phyloP scores from a whole-genome alignment of 1,139 yeast genomes.

The Kodamaea suecica region DNA sequence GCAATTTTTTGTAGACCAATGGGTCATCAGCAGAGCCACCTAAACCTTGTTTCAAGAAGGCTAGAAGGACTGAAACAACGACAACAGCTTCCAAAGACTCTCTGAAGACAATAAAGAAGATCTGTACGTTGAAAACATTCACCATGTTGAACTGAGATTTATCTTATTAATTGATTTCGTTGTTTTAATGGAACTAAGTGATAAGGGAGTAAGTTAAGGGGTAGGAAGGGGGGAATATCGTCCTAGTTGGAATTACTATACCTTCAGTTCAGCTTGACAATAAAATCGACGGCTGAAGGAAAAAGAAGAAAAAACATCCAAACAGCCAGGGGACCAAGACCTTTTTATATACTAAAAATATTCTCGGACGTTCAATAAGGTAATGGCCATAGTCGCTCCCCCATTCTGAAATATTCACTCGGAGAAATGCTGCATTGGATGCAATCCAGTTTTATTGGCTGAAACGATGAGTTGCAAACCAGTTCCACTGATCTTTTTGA shows the following conservation, averaged over 20 bases:
- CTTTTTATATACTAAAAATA: neutral
- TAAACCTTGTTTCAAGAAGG: slow-evolving; percentile 84
- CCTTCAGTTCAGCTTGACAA: neutral
- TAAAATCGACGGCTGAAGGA: neutral
- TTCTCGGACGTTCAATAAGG: neutral
- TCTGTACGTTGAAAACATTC: slow-evolving; percentile 50
- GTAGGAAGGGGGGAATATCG: too few species aligned
- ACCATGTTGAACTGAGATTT: too few species aligned
- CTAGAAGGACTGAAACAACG: slow-evolving; percentile 83
- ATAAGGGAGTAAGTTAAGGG: neutral
- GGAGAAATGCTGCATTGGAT: neutral
- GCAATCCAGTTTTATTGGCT: too few species aligned
- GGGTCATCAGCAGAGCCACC: slow-evolving; percentile 52
- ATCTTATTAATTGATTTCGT: too few species aligned
- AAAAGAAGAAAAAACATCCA: too few species aligned
- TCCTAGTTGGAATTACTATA: too few species aligned
- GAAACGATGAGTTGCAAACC: too few species aligned
- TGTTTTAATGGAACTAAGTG: neutral
- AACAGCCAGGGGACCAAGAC: too few species aligned
- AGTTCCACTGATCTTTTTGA: too few species aligned
- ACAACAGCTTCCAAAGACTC: slow-evolving; percentile 89
- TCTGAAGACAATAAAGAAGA: slow-evolving; percentile 84
- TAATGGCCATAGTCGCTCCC: neutral
- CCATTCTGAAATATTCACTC: neutral
- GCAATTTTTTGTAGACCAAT: slow-evolving; percentile 55